Evolutionary conservation across 2,329 filamentous ascomycete species (phyloP), one percentile per base, ranked within the genome.

Genomic region (Calonectria multiphialidica): DNA sequence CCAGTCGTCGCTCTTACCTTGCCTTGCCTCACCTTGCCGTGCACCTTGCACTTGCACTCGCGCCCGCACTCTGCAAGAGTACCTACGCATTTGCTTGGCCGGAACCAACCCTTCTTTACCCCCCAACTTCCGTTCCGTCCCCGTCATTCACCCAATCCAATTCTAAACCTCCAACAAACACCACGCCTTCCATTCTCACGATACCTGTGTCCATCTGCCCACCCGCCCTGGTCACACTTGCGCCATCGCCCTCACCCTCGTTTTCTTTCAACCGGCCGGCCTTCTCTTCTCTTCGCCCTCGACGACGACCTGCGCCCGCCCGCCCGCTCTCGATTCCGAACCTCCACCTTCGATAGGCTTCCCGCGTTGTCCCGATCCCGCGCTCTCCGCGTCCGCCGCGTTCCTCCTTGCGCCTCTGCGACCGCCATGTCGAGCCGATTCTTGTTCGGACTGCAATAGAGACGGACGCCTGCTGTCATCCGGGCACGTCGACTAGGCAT

Each of bases 371-470:
- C 72, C 73, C 72, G 72, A 74, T 70, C 67, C 45, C 74, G 72
- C 75, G 50, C 55, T 61, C 71, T 67, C 53, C 66, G 70, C 72
- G 44, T 62, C 69, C 47, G 59, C 70, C 57, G 70, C 71, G 63
- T 67, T 59, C 62, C 68, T 49, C 45, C 42, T 66, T 72, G 65
- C 72, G 64, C 70, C 64, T 57, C 72, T 66, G 55, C 57, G 67
- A 75, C 67, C 76, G 80, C 76, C 79, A 83, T 83, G 81, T 83
- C 76, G 72, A 78, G 69, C 72, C 74, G 76, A 74, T 77, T 72
- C 70, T 74, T 68, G 65, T 75, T 75, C 66, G 72, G 75, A 77
- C 77, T 72, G 72, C 79, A 80, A 81, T 83, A 83, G 80, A 83
- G 80, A 81, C 80, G 80, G 80, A 80, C 77, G 79, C 73, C 75